Evolutionary conservation across 345 rosid species (phyloP).

Genomic region (Isatis tinctoria): DNA sequence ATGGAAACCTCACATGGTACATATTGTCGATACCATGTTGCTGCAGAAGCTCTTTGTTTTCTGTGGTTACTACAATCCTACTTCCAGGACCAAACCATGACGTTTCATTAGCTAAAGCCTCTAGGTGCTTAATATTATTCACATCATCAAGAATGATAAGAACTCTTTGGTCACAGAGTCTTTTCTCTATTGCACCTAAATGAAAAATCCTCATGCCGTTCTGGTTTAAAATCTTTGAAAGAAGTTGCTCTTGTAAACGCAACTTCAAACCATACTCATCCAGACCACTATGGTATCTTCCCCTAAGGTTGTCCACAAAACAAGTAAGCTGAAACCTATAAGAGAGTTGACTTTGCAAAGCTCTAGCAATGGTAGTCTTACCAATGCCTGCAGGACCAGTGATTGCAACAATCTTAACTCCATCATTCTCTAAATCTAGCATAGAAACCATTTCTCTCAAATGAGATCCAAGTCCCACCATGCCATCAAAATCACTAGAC

Average conservation of each 20-base stretch:
- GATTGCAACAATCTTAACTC: background rate
- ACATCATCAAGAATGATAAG: background rate
- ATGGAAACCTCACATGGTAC: too few species aligned
- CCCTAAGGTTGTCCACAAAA: background rate
- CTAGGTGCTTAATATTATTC: background rate
- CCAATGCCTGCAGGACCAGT: background rate
- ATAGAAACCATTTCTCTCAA: background rate
- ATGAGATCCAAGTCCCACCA: background rate
- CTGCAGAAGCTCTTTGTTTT: background rate
- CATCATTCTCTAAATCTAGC: background rate
- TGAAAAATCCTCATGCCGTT: background rate
- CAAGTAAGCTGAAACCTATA: background rate
- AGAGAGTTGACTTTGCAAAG: background rate
- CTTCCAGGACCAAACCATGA: background rate
- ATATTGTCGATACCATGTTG: too few species aligned
- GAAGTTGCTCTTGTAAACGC: background rate
- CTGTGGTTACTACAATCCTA: background rate
- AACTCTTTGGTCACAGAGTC: background rate
- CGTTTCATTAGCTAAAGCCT: background rate
- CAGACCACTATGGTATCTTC: background rate
- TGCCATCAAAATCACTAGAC: background rate
- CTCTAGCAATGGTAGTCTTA: background rate
- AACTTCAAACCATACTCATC: background rate
- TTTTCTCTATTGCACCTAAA: background rate
- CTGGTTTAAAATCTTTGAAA: background rate